Base-by-base conservation (phyloP, 371 early-diverging fungal species). In the Caulochytrium protostelioides region DNA sequence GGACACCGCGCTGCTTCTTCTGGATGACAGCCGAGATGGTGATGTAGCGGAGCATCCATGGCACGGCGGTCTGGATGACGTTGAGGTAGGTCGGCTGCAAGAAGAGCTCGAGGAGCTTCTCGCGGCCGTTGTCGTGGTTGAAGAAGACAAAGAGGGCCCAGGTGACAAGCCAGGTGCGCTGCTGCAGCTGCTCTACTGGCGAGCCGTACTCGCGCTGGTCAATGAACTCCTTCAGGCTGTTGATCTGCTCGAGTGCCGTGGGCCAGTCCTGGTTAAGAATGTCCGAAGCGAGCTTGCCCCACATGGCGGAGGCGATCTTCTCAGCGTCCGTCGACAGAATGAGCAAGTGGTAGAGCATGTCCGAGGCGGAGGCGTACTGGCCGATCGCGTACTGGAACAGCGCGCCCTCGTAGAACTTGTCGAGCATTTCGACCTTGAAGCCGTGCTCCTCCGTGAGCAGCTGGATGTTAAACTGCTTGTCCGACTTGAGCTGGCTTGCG, bases 91-190 rank as follows among this genome's bases (percentile, higher is more conserved):
- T 70, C 33, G 86, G 80, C 35, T 74, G 72, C 54, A 89, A 66
- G 63, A 86, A 82, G 50, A 86, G 66, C 49, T 91, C 91, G 32
- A 85, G 65, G 42, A 89, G 72, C 38, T 68, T 78, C 52, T 91
- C 90, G 37, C 82, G 79, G 20, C 91, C 89, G 55, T 79, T 76
- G 32, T 85, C 79, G 55, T 91, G 89, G 63, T 87, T 87, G 67
- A 91, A 91, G 63, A 85, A 85, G 22, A 91, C 82, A 52, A 87
- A 89, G 42, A 91, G 61, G 18, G 84, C 78, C 89, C 90, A 89
- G 67, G 89, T 89, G 49, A 91, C 70, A 38, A 89, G 60, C 81
- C 83, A 84, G 29, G 80, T 73, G 36, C 89, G 77, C 52, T 82
- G 81, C 49, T 86, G 78, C 33, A 91, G 73, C 55, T 83, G 84